These are phyloP conservation scores for Rhododendron ferrugineum DNA, from an alignment of 148 eudicot genomes.

Conservation along the genomic window DNA sequence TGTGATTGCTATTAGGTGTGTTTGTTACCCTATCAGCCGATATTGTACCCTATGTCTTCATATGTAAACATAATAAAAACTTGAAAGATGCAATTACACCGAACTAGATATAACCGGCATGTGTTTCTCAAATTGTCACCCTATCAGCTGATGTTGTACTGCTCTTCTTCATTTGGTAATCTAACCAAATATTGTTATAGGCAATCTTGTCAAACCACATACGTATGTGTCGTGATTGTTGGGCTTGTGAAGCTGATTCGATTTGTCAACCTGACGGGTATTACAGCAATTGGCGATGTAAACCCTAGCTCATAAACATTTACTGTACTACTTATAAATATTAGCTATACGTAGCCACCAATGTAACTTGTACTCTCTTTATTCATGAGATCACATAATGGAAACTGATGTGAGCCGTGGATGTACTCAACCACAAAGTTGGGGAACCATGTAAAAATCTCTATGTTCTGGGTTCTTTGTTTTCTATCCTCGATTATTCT, in stretches of 20 bases:
- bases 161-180: background rate
- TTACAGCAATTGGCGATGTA: background rate
- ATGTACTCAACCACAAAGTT: background rate
- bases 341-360: no score
- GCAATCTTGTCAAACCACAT: background rate
- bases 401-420: background rate
- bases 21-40: background rate
- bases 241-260: no score
- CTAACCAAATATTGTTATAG: background rate
- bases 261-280: background rate
- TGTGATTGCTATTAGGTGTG: background rate
- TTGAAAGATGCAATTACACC: background rate
- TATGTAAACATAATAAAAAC: background rate
- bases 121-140: background rate
- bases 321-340: no score
- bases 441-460: background rate
- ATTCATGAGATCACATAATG: background rate
- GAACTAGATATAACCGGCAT: background rate
- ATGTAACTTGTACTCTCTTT: background rate
- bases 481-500: background rate
- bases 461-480: background rate
- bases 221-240: background rate
- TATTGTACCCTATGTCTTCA: background rate
- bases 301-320: no score
- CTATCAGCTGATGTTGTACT: background rate